Conservation (phyloP, 2,329 filamentous ascomycete species). For the Apiospora pterosperma region DNA sequence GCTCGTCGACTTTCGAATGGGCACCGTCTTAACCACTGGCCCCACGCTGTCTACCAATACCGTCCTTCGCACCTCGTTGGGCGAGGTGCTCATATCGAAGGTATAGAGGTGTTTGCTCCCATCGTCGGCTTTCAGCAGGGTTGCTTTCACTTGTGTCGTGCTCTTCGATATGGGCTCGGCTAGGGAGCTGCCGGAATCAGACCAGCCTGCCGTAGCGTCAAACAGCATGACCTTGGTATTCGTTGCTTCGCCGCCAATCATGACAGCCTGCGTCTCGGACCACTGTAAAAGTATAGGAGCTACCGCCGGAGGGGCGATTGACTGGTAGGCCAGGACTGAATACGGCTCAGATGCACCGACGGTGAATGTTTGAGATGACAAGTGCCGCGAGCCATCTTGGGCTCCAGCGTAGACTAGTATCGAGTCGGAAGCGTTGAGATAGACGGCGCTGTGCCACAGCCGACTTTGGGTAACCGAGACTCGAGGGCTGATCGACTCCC, state of each 20-base stretch:
- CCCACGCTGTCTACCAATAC: slow-evolving; percentile 63
- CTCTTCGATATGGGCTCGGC: slow-evolving; percentile 57
- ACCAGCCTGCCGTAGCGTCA: slow-evolving; percentile 61
- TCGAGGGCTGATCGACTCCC: slow-evolving; percentile 43
- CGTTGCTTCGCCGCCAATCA: slow-evolving; percentile 68
- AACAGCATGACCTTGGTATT: slow-evolving; percentile 75
- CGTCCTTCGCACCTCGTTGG: slow-evolving; percentile 71
- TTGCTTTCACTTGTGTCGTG: slow-evolving; percentile 53
- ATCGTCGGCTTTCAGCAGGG: slow-evolving; percentile 69
- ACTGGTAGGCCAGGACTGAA: slow-evolving; percentile 54
- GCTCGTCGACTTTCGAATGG: slow-evolving; percentile 27
- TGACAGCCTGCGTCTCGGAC: slow-evolving; percentile 65
- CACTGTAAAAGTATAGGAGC: slow-evolving; percentile 72
- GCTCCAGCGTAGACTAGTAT: slow-evolving; percentile 81
- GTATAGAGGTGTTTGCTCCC: slow-evolving; percentile 74
- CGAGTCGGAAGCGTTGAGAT: slow-evolving; percentile 64
- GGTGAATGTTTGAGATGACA: slow-evolving; percentile 73
- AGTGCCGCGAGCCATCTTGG: slow-evolving; percentile 52
- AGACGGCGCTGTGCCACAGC: slow-evolving; percentile 71
- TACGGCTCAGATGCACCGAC: slow-evolving; percentile 67
- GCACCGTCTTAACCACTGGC: slow-evolving; percentile 43
- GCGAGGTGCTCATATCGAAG: slow-evolving; percentile 71
- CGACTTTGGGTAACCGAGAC: slow-evolving; percentile 62
- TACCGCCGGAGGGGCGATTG: slow-evolving; percentile 58
- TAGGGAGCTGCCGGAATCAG: slow-evolving; percentile 62